Conservation (phyloP, 1,139 yeast genomes). For the Lizanozyma gosingica region DNA sequence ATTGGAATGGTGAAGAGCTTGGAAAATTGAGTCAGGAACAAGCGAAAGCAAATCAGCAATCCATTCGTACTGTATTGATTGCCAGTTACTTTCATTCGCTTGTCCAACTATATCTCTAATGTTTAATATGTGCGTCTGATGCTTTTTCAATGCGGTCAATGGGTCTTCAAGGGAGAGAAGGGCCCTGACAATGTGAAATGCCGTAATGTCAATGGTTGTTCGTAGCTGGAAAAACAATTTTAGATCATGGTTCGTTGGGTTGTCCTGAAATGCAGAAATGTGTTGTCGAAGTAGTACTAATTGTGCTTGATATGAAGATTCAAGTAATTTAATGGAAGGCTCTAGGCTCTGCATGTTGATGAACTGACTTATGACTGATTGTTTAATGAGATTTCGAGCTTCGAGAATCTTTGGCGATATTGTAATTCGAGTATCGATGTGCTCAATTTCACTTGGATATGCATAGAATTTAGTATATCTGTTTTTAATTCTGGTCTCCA, state of each 20-base stretch:
- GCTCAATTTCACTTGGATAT: constrained; percentile 17
- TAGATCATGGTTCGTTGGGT: constrained; percentile 20
- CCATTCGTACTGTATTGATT: constrained; percentile 34
- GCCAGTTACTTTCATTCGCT: constrained; percentile 16
- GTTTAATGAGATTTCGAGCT: constrained; percentile 31
- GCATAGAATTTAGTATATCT: constrained; percentile 31
- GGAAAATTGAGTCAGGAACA: constrained; percentile 22
- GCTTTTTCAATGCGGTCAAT: constrained; percentile 27
- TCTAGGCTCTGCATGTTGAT: constrained; percentile 28
- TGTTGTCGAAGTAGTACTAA: constrained; percentile 18
- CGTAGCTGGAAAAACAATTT: constrained; percentile 20
- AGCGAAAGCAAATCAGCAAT: constrained; percentile 25
- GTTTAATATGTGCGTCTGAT: constrained; percentile 27
- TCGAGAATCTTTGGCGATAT: constrained; percentile 32
- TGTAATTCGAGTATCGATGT: constrained; percentile 21
- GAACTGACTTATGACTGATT: constrained; percentile 26
- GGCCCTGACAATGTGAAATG: constrained; percentile 34
- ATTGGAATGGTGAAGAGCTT: constrained; percentile 1
- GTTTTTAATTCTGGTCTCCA: constrained; percentile 26
- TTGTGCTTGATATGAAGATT: constrained; percentile 25
- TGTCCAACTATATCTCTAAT: not conserved
- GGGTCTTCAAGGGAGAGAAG: constrained; percentile 35
- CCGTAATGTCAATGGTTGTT: constrained; percentile 25
- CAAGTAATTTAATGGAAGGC: constrained; percentile 20
- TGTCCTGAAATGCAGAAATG: constrained; percentile 10